Percentiles rank a stretch among this genome's conserved stretches.
These are phyloP conservation scores for Spongiforma sp. DNA, from an alignment of 1,284 basidiomycete species.

Conservation along the genomic window DNA sequence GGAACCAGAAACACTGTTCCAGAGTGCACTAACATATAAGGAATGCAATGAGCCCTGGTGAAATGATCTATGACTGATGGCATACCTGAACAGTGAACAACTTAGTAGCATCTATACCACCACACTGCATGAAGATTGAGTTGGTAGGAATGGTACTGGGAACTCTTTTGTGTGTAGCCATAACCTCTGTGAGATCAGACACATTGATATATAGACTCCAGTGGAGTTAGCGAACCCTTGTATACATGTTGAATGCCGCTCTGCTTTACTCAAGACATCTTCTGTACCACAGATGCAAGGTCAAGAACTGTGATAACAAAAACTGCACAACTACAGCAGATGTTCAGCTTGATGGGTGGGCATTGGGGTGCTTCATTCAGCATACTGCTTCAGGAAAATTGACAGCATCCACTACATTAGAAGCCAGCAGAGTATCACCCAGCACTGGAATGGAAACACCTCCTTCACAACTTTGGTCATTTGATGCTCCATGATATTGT, in stretches of 20 bases:
- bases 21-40: conserved; percentile 87
- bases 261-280: conserved; percentile 84
- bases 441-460: conserved; percentile 78
- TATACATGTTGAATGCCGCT: conserved; percentile 72
- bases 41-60: conserved; percentile 8
- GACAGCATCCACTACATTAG: conserved; percentile 93
- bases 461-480: conserved; percentile 88
- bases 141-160: conserved; percentile 81
- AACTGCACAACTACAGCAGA: conserved; percentile 82
- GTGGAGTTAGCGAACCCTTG: conserved; percentile 72
- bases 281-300: conserved; percentile 90
- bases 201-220: conserved; percentile 92
- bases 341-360: too few species aligned
- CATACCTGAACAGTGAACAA: conserved; percentile 94
- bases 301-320: conserved; percentile 95
- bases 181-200: conserved; percentile 75
- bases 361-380: too few species aligned
- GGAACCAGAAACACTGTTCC: conserved; percentile 82
- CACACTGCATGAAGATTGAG: conserved; percentile 77
- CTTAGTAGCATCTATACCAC: conserved; percentile 76
- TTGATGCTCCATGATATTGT: conserved; percentile 84
- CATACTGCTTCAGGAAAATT: conserved; percentile 65
- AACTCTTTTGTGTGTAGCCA: conserved; percentile 66
- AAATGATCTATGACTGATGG: not conserved
- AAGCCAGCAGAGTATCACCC: conserved; percentile 89